Conservation (phyloP, 2,329 filamentous ascomycete genomes). For the Neonectria hederae region DNA sequence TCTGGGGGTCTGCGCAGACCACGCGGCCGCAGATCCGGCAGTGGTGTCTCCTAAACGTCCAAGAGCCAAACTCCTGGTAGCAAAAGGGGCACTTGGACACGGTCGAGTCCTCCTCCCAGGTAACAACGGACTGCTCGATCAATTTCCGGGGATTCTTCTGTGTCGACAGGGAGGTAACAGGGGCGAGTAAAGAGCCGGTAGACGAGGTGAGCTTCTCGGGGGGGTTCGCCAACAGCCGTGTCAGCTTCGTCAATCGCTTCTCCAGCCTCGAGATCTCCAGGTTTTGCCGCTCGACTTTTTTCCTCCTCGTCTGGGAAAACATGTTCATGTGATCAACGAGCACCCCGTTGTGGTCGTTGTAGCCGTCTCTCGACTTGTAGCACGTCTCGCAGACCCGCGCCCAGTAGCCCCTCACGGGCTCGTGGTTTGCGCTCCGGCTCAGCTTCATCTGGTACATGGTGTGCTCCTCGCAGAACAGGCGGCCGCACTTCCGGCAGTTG, state of each 20-base stretch:
- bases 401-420: conserved; percentile 91
- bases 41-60: conserved; percentile 93
- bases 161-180: conserved; percentile 69
- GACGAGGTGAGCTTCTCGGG: conserved; percentile 69
- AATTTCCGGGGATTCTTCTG: conserved; percentile 80
- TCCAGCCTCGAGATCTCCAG: conserved; percentile 90
- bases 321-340: conserved; percentile 75
- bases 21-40: conserved; percentile 93
- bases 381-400: conserved; percentile 98
- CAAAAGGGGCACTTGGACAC: conserved; percentile 91
- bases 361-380: conserved; percentile 95
- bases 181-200: conserved; percentile 65
- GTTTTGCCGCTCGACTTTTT: conserved; percentile 83
- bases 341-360: conserved; percentile 85
- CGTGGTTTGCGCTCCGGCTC: conserved; percentile 86
- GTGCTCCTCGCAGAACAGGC: conserved; percentile 94
- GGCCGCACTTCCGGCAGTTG: conserved; percentile 93
- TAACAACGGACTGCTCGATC: conserved; percentile 90
- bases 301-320: conserved; percentile 77
- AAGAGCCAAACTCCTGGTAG: conserved; percentile 92
- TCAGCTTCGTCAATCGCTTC: conserved; percentile 90
- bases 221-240: conserved; percentile 80
- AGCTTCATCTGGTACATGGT: conserved; percentile 99
- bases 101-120: conserved; percentile 90
- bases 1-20: conserved; percentile 88